Evolutionary conservation across 345 rosid species (phyloP).

Genomic region (Pistacia vera): DNA sequence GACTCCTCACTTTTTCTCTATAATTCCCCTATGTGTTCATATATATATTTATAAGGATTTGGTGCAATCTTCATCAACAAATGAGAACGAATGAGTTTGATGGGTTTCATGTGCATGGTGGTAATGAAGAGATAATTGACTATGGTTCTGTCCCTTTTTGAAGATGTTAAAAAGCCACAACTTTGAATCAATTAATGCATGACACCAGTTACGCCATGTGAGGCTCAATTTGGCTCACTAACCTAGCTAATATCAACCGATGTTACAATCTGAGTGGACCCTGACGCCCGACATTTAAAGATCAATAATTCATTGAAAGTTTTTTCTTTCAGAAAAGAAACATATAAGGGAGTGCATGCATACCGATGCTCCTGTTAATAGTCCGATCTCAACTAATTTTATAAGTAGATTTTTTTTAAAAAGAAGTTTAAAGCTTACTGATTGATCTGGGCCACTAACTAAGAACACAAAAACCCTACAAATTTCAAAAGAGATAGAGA

Average conservation of each 20-base stretch:
- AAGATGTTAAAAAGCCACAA: not conserved
- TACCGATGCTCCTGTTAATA: constrained; percentile 13
- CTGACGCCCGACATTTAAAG: constrained; percentile 35
- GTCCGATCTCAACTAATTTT: not conserved
- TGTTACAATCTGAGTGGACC: constrained; percentile 33
- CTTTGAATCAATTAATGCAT: not conserved
- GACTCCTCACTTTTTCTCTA: not conserved
- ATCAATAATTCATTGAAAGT: constrained; percentile 16
- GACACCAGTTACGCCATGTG: constrained; percentile 19
- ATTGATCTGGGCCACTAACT: constrained; percentile 29
- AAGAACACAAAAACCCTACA: constrained; percentile 36
- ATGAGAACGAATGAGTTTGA: not conserved
- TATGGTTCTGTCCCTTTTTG: not conserved
- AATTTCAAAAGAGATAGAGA: constrained; percentile 25
- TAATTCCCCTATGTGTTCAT: not conserved
- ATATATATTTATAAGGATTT: not conserved
- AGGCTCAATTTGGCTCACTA: constrained; percentile 13
- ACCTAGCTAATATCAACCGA: constrained; percentile 17
- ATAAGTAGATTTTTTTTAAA: constrained; percentile 12
- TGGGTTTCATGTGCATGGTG: constrained; percentile 30
- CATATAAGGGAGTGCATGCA: constrained; percentile 7
- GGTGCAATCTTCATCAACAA: not conserved
- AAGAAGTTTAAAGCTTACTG: constrained; percentile 12
- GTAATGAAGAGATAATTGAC: constrained; percentile 10
- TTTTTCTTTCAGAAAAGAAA: constrained; percentile 14